Percentiles rank a stretch among this genome's conserved stretches.
phyloP scores from a whole-genome alignment of 176 grass and related monocot genomes.

The Pontederia crassipes region DNA sequence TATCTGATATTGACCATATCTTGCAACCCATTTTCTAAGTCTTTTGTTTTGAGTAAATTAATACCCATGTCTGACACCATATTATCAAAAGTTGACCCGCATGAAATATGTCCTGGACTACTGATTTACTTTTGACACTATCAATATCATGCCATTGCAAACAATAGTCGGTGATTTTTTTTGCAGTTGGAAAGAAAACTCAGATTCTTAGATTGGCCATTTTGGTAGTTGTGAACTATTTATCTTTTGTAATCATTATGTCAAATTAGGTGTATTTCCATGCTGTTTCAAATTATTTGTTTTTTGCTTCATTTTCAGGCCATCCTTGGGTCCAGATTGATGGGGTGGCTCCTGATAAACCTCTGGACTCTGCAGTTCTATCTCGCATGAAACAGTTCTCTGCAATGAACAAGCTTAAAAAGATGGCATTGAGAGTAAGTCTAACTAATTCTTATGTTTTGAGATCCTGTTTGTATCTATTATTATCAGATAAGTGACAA shows the following conservation, averaged over 20 bases:
- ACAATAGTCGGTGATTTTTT: too few species aligned
- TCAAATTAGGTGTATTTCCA: not conserved
- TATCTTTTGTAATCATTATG: too few species aligned
- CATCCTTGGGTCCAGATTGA: conserved; percentile 12
- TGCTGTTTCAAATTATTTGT: not conserved
- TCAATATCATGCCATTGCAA: too few species aligned
- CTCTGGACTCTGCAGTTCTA: conserved; percentile 14
- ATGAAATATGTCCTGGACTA: too few species aligned
- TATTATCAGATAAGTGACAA: not conserved
- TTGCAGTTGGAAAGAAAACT: too few species aligned
- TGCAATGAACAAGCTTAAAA: conserved; percentile 19
- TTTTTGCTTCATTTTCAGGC: not conserved
- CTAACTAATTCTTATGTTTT: not conserved
- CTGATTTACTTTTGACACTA: too few species aligned
- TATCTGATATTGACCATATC: not conserved
- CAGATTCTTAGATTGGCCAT: too few species aligned
- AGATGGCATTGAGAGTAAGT: conserved; percentile 16
- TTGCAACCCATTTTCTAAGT: not conserved
- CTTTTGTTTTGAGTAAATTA: too few species aligned
- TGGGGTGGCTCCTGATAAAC: conserved; percentile 15
- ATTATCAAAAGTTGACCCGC: too few species aligned
- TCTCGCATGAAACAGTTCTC: conserved; percentile 12
- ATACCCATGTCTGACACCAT: too few species aligned
- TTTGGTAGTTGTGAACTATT: too few species aligned
- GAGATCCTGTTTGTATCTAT: not conserved